phyloP scores from a whole-genome alignment of 2,329 filamentous ascomycete genomes.

The Phoma herbarum region DNA sequence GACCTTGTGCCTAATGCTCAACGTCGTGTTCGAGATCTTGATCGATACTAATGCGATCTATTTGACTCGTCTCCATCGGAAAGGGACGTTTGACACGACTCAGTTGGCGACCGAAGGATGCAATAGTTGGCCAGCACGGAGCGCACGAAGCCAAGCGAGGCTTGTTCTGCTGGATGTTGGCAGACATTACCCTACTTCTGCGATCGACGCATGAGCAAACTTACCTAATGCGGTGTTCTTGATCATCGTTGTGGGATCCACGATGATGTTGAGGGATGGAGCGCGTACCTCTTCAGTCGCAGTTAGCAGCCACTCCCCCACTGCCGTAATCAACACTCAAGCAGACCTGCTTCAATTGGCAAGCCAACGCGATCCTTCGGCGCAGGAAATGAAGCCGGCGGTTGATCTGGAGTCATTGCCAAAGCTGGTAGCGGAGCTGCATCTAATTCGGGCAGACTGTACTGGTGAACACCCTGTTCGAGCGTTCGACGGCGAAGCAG shows the following conservation, averaged over 20 bases:
- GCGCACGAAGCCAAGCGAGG: not conserved
- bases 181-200: constrained; percentile 15
- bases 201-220: constrained; percentile 5
- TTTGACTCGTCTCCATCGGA: not conserved
- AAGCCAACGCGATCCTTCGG: not conserved
- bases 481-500: not conserved
- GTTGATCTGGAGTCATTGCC: not conserved
- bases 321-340: constrained; percentile 3
- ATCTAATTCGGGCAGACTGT: not conserved
- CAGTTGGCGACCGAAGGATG: constrained; percentile 4
- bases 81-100: not conserved
- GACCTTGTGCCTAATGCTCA: not conserved
- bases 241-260: not conserved
- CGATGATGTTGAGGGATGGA: constrained; percentile 2
- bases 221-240: constrained; percentile 2
- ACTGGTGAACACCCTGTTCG: not conserved
- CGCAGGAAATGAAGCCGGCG: not conserved
- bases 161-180: constrained; percentile 7
- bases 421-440: not conserved
- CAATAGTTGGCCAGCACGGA: not conserved
- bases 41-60: not conserved
- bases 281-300: not conserved
- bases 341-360: constrained; percentile 1
- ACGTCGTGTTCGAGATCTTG: not conserved
- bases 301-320: constrained; percentile 1